A percentile compares a stretch with the other conserved stretches of the same genome.
Evolutionary conservation across 192 early-diverging fungal species (phyloP).

Genomic region (Gamsiella multidivaricata): DNA sequence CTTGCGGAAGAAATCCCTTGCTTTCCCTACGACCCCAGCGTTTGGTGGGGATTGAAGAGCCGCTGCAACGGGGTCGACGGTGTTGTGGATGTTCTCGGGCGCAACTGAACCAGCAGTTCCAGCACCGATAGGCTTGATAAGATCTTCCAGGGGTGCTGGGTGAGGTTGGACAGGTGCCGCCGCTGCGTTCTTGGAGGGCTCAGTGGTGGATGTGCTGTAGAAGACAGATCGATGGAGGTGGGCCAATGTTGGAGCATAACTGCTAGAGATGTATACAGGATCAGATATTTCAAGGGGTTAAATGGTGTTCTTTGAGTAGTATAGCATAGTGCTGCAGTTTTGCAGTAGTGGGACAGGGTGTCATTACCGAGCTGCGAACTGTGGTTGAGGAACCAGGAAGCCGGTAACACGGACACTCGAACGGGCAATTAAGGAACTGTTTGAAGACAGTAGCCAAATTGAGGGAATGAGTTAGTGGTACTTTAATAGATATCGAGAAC

Average conservation of each 20-base stretch:
- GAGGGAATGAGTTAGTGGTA: too few species aligned
- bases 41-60: constrained; percentile 12
- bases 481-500: too few species aligned
- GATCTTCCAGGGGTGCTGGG: constrained; percentile 31
- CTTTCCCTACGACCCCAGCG: constrained; percentile 29
- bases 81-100: constrained; percentile 14
- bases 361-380: constrained; percentile 24
- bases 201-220: constrained; percentile 22
- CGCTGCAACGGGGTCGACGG: too few species aligned
- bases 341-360: too few species aligned
- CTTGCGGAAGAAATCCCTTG: constrained; percentile 32
- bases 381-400: constrained; percentile 12
- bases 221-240: constrained; percentile 22
- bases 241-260: constrained; percentile 9
- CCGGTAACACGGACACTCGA: constrained; percentile 19
- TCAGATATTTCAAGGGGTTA: not conserved
- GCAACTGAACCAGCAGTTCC: constrained; percentile 30
- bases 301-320: too few species aligned
- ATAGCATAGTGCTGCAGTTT: too few species aligned
- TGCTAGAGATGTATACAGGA: not conserved
- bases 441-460: too few species aligned
- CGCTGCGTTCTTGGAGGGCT: constrained; percentile 8
- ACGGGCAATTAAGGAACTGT: constrained; percentile 14
- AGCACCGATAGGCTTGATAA: constrained; percentile 9
- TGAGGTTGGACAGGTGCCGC: constrained; percentile 18